Base-by-base conservation (phyloP, 2,329 filamentous ascomycete genomes). In the Botrytis paeoniae region DNA sequence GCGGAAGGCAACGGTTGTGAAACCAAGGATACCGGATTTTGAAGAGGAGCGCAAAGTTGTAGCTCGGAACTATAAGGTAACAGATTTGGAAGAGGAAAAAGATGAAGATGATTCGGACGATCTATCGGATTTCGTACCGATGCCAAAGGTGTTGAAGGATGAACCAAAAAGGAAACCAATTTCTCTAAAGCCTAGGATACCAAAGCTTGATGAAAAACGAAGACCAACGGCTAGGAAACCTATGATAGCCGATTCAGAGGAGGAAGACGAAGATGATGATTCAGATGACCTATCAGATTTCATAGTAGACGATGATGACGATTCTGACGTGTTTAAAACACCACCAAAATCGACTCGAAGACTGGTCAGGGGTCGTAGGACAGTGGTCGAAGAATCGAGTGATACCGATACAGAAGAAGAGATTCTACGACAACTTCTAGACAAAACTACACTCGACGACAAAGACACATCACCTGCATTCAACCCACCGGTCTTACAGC, bases 271-370 rank as follows among this genome's bases (percentile, higher is more conserved):
- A 37, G 72, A 61, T 64, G 73, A 76, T 0, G 75, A 76, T 41
- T 74, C 70, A 4, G 77, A 77, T 61, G 76, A 71, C 12, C 39
- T 81, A 3, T 80, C 79, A 1, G 79, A 80, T 73, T 81, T 81
- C 59, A 78, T 81, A 51, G 79, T 80, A 8, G 74, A 77, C 14
- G 76, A 77, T 2, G 76, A 79, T 54, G 76, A 78, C 9, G 76
- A 75, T 57, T 78, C 77, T 4, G 69, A 75, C 0, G 51, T 75
- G 12, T 76, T 77, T 32, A 73, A 73, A 22, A 74, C 76, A 20
- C 74, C 77, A 32, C 76, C 79, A 39, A 78, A 73, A 65, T 76
- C 77, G 29, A 74, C 73, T 1, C 75, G 79, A 37, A 79, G 71
- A 65, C 69, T 81, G 16, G 76, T 80, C 14, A 76, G 71, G 66